Evolutionary conservation across 2,329 filamentous ascomycete genomes (phyloP), one percentile per base, ranked within the genome.

Genomic region (Nigrospora osmanthi): DNA sequence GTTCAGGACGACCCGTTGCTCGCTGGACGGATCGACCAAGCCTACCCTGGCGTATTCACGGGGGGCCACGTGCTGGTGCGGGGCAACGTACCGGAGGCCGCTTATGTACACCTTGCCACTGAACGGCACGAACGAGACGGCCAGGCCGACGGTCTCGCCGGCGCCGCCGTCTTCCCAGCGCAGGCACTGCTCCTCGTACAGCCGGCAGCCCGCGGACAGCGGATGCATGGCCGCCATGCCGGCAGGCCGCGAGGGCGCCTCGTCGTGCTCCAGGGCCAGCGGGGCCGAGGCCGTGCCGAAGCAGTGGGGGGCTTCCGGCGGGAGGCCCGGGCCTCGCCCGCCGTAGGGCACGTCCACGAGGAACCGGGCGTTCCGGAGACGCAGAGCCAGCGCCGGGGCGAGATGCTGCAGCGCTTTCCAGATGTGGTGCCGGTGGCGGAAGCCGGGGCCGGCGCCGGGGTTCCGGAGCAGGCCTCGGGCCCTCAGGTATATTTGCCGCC

Each of bases 401-500:
- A 53, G 45, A 32, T 51, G 31, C n/a, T 47, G 44, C 9, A 56
- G 36, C 35, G 14, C 33, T 15, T 46, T 23, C 49, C 52, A 56
- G 12, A 54, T 49, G 14, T 51, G 47, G 15, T 42, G 38, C 31
- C 54, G 47, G 39, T 55, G 55, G 39, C 41, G 47, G 28, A 54
- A 47, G 4, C 54, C 54, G 12, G 46, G 47, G 36, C 50, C 51
- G 6, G 40, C 32, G 6, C 46, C 43, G 6, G 45, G 45, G 12
- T 38, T 15, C 19, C n/a, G 53, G 28, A 53, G 41, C 37, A 47
- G 50, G n/a, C 42, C 40, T 35, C 44, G 49, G 17, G 45, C 46
- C 31, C 45, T 47, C 17, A 50, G 32, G 37, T 56, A 55, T 3
- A 55, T 19, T 16, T 44, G 32, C 15, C 53, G 52, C 54, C 53